A percentile compares a stretch with the other conserved stretches of the same genome.
Evolutionary conservation across 495 filamentous ascomycete species (phyloP).

Genomic region (Penicillium turbatum): DNA sequence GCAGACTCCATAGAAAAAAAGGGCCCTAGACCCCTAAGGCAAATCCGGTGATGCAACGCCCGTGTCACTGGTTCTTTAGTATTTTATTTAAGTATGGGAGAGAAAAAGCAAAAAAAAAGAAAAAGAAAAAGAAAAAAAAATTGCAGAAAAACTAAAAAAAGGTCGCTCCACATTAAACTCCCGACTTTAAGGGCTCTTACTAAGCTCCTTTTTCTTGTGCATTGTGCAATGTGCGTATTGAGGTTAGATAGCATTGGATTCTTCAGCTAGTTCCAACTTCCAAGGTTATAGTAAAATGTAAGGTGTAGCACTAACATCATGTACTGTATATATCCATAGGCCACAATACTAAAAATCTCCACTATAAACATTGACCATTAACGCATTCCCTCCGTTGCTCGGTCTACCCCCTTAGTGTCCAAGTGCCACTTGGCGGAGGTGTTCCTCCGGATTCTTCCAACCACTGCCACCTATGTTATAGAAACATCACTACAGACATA

Average conservation of each 20-base stretch:
- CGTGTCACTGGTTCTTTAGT: constrained; percentile 19
- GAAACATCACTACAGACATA: not conserved
- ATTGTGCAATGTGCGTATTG: no score
- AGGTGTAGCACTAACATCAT: no score
- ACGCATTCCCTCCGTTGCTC: constrained; percentile 25
- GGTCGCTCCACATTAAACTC: constrained; percentile 13
- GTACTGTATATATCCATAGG: no score
- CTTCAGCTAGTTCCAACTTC: no score
- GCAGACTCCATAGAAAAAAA: constrained; percentile 7
- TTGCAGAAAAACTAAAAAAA: constrained; percentile 25
- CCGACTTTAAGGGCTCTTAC: not conserved
- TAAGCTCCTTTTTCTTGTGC: not conserved
- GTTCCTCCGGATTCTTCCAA: not conserved
- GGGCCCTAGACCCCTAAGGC: constrained; percentile 10
- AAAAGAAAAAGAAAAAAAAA: constrained; percentile 1
- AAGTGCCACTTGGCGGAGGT: not conserved
- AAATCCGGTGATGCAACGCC: constrained; percentile 27
- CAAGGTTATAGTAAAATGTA: no score
- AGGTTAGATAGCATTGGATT: no score
- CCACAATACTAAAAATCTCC: no score
- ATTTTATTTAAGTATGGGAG: not conserved
- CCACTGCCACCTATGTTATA: no score
- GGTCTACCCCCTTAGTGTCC: constrained; percentile 10
- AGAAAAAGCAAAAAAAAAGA: not conserved
- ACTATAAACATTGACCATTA: not conserved